These are phyloP conservation scores for Fraxinus pennsylvanica DNA, from an alignment of 257 asterid genomes.

Conservation along the genomic window DNA sequence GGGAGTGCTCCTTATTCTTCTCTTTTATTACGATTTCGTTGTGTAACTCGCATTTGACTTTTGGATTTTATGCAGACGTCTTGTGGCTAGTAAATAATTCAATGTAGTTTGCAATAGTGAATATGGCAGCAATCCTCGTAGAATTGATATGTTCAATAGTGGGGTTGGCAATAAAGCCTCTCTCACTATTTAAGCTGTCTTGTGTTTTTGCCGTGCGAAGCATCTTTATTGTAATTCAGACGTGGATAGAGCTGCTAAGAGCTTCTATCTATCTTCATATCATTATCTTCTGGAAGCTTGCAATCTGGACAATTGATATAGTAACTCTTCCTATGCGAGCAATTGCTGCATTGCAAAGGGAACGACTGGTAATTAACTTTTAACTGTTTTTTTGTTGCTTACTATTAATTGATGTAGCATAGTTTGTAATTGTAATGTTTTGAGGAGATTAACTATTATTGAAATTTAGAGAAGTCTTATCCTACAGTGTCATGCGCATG, in stretches of 20 bases:
- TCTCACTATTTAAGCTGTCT: slow-evolving; percentile 43
- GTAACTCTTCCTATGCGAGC: slow-evolving; percentile 58
- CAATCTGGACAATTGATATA: slow-evolving; percentile 39
- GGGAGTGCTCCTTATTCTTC: neutral
- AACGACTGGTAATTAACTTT: slow-evolving; percentile 45
- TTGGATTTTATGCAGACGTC: slow-evolving; percentile 29
- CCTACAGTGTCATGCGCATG: neutral
- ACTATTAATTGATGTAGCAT: neutral
- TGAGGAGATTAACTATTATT: neutral
- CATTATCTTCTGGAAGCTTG: slow-evolving; percentile 37
- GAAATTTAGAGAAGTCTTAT: no score
- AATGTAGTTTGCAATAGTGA: slow-evolving; percentile 10
- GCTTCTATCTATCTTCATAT: slow-evolving; percentile 44
- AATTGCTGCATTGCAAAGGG: slow-evolving; percentile 49
- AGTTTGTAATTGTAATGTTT: neutral
- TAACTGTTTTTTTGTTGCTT: neutral
- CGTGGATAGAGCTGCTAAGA: slow-evolving; percentile 56
- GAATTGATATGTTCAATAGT: slow-evolving; percentile 29
- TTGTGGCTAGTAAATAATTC: neutral
- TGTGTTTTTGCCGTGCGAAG: slow-evolving; percentile 39
- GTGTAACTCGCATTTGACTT: neutral
- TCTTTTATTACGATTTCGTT: neutral
- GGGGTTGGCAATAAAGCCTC: slow-evolving; percentile 42
- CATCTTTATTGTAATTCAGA: slow-evolving; percentile 35
- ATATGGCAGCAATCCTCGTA: slow-evolving; percentile 34